Percentiles rank a stretch among this genome's conserved stretches.
These are phyloP conservation scores for Globisporangium parvum DNA, from an alignment of 352 stramenopile species.

Conservation along the genomic window DNA sequence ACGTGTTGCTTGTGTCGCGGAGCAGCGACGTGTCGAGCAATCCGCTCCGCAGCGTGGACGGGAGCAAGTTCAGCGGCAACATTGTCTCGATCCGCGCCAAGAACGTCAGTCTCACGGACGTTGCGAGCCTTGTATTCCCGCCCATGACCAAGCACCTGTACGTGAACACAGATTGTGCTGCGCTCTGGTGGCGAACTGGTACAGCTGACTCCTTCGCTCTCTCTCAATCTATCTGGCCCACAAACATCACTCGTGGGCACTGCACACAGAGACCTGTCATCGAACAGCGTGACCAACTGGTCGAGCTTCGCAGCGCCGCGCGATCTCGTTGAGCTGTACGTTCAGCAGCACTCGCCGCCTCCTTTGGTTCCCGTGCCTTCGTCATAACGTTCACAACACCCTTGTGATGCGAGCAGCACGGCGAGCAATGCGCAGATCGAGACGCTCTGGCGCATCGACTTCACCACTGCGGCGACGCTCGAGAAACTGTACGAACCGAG, in stretches of 20 bases:
- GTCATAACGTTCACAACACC: not conserved
- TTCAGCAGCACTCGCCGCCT: not conserved
- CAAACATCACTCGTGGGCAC: not conserved
- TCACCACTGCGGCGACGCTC: not conserved
- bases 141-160: slow-evolving; percentile 5
- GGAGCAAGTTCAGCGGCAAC: not conserved
- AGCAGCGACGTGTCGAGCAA: slow-evolving; percentile 11
- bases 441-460: slow-evolving; percentile 9
- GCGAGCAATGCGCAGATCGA: slow-evolving; percentile 2
- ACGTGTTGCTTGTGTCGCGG: not conserved
- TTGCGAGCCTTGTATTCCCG: slow-evolving; percentile 7
- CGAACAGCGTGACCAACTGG: slow-evolving; percentile 7
- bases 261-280: slow-evolving; percentile 9
- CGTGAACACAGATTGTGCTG: not conserved
- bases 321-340: slow-evolving; percentile 2
- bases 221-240: not conserved
- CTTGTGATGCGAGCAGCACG: not conserved
- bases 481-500: slow-evolving; percentile 2
- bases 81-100: slow-evolving; percentile 1
- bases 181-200: too few species aligned
- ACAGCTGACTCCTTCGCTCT: too few species aligned
- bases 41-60: slow-evolving; percentile 6
- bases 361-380: not conserved
- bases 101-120: slow-evolving; percentile 11
- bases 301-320: slow-evolving; percentile 2